A percentile compares a stretch with the other conserved stretches of the same genome.
Conservation (phyloP, 129 eudicot species). For the Artemisia tridentata region DNA sequence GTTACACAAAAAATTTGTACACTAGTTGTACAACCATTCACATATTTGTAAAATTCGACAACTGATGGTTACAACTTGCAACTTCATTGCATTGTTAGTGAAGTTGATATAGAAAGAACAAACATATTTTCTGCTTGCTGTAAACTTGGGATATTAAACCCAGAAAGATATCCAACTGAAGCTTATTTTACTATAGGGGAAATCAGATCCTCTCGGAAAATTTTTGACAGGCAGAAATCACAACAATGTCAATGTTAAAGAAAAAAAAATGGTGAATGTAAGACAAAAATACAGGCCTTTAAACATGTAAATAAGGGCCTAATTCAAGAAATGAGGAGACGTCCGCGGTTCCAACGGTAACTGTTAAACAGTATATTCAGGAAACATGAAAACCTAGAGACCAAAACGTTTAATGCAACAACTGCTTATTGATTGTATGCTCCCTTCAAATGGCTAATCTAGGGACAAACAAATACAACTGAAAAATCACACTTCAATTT, state of each 20-base stretch:
- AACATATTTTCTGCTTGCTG: too few relatives aligned
- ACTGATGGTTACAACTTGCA: too few relatives aligned
- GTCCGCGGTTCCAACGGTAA: background rate
- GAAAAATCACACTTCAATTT: slow-evolving; percentile 24
- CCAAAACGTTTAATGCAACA: slow-evolving; percentile 12
- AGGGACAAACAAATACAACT: slow-evolving; percentile 15
- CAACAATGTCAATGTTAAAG: background rate
- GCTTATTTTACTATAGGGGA: background rate
- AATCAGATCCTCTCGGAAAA: background rate
- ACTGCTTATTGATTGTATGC: slow-evolving; percentile 28
- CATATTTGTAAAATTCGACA: too few relatives aligned
- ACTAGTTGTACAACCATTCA: too few relatives aligned
- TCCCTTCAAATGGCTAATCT: slow-evolving; percentile 18
- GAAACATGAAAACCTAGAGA: slow-evolving; percentile 3
- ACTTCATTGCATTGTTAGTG: too few relatives aligned
- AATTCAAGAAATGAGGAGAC: background rate
- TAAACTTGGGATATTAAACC: too few relatives aligned
- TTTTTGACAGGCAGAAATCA: slow-evolving; percentile 5
- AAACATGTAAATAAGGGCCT: background rate
- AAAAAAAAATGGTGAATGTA: background rate
- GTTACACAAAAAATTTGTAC: too few relatives aligned
- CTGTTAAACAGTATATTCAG: background rate
- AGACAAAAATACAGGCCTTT: background rate
- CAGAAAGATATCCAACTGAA: too few relatives aligned
- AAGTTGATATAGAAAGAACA: too few relatives aligned